phyloP scores from a whole-genome alignment of 192 early-diverging fungal genomes.

The Oehlia diaphana region DNA sequence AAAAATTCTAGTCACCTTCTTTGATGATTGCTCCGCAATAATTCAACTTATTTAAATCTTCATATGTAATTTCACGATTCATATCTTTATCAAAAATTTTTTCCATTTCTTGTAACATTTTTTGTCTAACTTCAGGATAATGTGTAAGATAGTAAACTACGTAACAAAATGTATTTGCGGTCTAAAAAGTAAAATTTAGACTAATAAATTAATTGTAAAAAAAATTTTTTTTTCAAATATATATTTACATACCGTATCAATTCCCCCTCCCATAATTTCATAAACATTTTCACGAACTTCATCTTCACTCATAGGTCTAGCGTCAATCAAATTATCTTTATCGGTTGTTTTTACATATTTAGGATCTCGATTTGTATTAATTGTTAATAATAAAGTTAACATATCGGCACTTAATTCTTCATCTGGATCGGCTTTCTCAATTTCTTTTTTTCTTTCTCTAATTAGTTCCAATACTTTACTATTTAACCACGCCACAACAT shows the following conservation, averaged over 20 bases:
- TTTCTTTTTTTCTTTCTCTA: conserved; percentile 11
- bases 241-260: neutral
- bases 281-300: conserved; percentile 8
- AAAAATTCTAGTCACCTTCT: conserved; percentile 11
- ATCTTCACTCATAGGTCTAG: conserved; percentile 10
- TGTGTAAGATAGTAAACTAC: conserved; percentile 9
- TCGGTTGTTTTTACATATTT: neutral
- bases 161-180: conserved; percentile 18
- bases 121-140: conserved; percentile 3
- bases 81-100: neutral
- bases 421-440: neutral
- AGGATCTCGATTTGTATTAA: neutral
- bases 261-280: conserved; percentile 13
- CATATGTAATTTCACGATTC: neutral
- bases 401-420: conserved; percentile 1
- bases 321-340: neutral
- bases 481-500: neutral
- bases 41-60: neutral
- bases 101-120: neutral
- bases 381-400: conserved; percentile 17
- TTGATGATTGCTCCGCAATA: conserved; percentile 10
- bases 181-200: neutral
- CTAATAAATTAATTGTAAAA: neutral
- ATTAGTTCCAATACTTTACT: neutral
- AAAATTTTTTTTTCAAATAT: neutral